Base-by-base conservation (phyloP, 2,329 filamentous ascomycete genomes). In the Boeremia lycopersici region DNA sequence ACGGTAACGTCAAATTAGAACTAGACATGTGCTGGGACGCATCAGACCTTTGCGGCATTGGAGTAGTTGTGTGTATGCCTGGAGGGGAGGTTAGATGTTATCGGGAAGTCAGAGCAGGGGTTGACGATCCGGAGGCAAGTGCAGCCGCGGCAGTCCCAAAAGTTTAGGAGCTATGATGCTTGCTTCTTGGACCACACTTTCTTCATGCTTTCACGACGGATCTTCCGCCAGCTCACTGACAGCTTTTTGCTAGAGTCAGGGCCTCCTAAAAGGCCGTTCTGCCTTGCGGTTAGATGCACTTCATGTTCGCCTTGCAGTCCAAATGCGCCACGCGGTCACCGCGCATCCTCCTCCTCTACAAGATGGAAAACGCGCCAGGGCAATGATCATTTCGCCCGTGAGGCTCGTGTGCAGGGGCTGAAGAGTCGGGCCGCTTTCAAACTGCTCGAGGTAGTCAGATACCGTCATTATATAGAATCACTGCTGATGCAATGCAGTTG, bases 381-480 rank as follows among this genome's bases (percentile, higher is more conserved):
- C 34, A 82, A 77, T 35, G 95, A 99, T 77, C 77, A 76, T 15
- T 96, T 86, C 72, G 84, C 89, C 0, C 85, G 84, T 51, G 85
- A 89, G 65, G 93, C 95, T 40, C 89, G 86, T 68, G 86, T 96
- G 2, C 83, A 89, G 62, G 88, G 88, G 0, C 78, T 97, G 53
- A 97, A 93, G 76, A 96, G 91, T 67, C 86, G 95, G 59, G 95
- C 95, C 25, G 95, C 93, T 0, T 97, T 95, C 75, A 99, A 99
- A 76, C 80, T 99, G 9, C 77, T 97, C 15, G 90, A 97, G 81
- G 91, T 91, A 71, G 29, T 48, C n/a, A 2, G 23, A 36, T 28
- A n/a, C 11, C 7, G 4, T 26, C 9, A 10, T 25, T 19, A 11
- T 17, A 23, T 35, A 48, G 34, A 29, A 23, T 42, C 44, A n/a